Evolutionary conservation across 257 asterid genomes (phyloP), one percentile per base, ranked within the genome.

Genomic region (Solanum clarkiae): DNA sequence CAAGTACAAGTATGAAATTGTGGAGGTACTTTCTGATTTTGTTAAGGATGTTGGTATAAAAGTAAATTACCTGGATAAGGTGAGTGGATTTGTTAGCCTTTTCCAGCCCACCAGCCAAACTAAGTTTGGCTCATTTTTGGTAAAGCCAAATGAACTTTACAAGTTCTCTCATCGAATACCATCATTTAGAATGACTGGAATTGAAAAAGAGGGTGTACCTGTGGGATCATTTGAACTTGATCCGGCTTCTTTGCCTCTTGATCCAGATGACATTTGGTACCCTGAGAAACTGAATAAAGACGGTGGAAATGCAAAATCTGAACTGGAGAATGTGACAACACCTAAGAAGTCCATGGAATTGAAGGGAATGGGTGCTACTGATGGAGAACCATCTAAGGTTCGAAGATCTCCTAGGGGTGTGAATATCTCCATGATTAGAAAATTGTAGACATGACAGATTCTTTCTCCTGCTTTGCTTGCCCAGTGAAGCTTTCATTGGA

Each of bases 221-320:
- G 86, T 44, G 81, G 98, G 93, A 84, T 92, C 94, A 20, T 89
- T 93, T 87, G 99, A 96, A 87, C 98, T 96, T 1, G 99, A 96
- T 90, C 95, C 97, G 81, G 95, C 95, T 79, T 51, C 96, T 60
- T 84, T 95, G 53, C 97, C 98, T 83, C 45, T 59, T 69, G 86
- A 90, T 87, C 91, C 90, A 3, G 90, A 90, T 79, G 91, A 89
- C 82, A 80, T 92, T 88, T 89, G 77, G 87, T 90, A 84, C 85
- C 94, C 94, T 62, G 84, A 84, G 24, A 89, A 87, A 84, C 80
- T 40, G 44, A 88, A 80, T 86, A 83, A 74, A 12, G 80, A 72
- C 57, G 10, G 81, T 8, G 26, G 42, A 63, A 68, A 22, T 6
- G 69, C 57, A 86, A 84, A 79, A 18, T 26, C 29, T 84, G 91